Conservation (phyloP, 306 rosid genomes). For the Betula pendula region DNA sequence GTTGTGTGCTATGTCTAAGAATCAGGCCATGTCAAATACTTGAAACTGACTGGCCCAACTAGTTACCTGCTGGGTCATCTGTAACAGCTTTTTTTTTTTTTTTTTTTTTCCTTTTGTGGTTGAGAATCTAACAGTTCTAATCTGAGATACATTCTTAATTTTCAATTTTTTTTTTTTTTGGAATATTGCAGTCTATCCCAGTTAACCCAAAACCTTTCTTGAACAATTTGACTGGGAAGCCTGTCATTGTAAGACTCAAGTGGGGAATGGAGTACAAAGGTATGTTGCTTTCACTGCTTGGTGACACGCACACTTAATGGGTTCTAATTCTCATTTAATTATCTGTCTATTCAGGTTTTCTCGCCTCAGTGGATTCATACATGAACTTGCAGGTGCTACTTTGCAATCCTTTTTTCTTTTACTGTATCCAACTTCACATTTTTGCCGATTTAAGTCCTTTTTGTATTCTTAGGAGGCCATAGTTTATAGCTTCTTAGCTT, state of each 20-base stretch:
- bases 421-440: neutral
- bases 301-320: neutral
- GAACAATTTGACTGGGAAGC: conserved; percentile 63
- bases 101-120: no score
- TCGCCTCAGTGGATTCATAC: conserved; percentile 55
- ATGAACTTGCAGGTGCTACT: conserved; percentile 60
- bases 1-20: no score
- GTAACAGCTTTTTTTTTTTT: no score
- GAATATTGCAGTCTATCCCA: conserved; percentile 45
- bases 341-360: conserved; percentile 40
- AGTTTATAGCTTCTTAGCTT: neutral
- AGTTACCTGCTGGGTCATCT: no score
- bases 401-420: neutral
- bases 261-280: conserved; percentile 75
- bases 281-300: conserved; percentile 1
- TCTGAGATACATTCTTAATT: no score
- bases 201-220: conserved; percentile 63
- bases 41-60: no score
- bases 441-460: neutral
- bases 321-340: neutral
- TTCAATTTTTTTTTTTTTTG: neutral
- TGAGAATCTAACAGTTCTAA: no score
- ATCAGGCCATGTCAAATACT: no score
- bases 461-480: neutral
- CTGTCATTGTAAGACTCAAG: conserved; percentile 54